Conservation (phyloP, 2,329 filamentous ascomycete genomes). For the Penicillium sp. region DNA sequence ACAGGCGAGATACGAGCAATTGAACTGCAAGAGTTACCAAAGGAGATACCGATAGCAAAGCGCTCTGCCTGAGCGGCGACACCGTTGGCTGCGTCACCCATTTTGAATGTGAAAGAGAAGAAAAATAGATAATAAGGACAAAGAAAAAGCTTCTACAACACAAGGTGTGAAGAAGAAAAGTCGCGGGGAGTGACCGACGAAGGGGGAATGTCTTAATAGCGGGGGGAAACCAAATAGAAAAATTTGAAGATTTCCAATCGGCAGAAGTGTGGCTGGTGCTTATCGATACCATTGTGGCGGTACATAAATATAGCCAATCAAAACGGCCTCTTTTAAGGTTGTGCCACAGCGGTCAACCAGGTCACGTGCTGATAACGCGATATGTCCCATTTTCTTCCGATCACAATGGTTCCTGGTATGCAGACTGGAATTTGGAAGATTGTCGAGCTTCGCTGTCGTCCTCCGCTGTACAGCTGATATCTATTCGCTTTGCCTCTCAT, state of each 20-base stretch:
- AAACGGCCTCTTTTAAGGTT: background rate
- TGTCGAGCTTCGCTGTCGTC: background rate
- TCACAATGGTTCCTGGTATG: too few relatives aligned
- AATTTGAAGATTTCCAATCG: slow-evolving; percentile 39
- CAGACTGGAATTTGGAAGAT: too few relatives aligned
- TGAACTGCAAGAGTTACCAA: slow-evolving; percentile 98
- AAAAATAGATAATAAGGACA: slow-evolving; percentile 16
- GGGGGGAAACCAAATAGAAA: slow-evolving; percentile 33
- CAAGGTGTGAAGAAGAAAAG: slow-evolving; percentile 19
- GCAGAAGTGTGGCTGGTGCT: slow-evolving; percentile 37
- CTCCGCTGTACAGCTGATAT: background rate
- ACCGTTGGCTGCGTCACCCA: slow-evolving; percentile 60
- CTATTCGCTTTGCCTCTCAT: background rate
- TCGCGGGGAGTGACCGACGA: slow-evolving; percentile 21
- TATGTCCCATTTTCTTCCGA: slow-evolving; percentile 17
- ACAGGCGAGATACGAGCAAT: slow-evolving; percentile 82
- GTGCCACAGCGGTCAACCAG: background rate
- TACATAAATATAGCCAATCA: slow-evolving; percentile 7
- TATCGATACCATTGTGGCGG: slow-evolving; percentile 43
- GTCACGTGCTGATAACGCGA: slow-evolving; percentile 36
- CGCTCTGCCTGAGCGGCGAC: slow-evolving; percentile 54
- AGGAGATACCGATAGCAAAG: slow-evolving; percentile 89
- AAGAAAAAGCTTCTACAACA: slow-evolving; percentile 17
- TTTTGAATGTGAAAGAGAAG: slow-evolving; percentile 31
- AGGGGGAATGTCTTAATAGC: slow-evolving; percentile 25